Evolutionary conservation across 345 rosid genomes (phyloP).

Genomic region (Hibiscus syriacus): DNA sequence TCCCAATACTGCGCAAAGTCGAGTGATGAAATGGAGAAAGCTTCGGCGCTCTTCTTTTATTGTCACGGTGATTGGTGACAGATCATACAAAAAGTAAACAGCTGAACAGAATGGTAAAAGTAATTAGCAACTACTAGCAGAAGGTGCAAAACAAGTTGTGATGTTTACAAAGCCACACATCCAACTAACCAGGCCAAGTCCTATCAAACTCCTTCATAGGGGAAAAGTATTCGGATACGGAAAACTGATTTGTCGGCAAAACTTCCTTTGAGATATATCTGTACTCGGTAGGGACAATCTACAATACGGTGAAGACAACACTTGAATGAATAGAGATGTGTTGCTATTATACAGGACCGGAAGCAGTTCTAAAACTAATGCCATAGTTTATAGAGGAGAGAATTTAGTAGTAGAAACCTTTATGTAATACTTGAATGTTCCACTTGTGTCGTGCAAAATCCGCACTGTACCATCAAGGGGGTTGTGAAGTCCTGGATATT

Average conservation of each 20-base stretch:
- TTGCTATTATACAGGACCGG: background rate
- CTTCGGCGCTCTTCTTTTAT: too few species aligned
- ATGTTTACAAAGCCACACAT: background rate
- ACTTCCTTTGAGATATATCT: too few species aligned
- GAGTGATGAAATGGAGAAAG: too few species aligned
- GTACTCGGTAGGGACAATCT: conserved; percentile 98
- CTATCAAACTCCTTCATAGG: conserved; percentile 65
- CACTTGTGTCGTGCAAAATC: too few species aligned
- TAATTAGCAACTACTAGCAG: too few species aligned
- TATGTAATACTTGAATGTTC: too few species aligned
- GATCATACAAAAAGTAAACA: too few species aligned
- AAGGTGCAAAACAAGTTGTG: too few species aligned
- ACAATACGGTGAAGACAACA: conserved; percentile 14
- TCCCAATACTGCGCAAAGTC: too few species aligned
- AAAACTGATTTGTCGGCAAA: conserved; percentile 83
- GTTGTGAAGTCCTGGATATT: conserved; percentile 92
- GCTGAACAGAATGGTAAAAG: too few species aligned
- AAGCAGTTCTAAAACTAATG: background rate
- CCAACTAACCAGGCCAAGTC: conserved; percentile 81
- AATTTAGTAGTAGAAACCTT: conserved; percentile 48
- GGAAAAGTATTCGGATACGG: conserved; percentile 90
- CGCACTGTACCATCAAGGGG: conserved; percentile 88
- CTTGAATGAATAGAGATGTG: background rate
- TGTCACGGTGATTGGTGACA: too few species aligned
- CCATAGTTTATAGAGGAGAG: background rate